These are phyloP conservation scores for Kregervanrija fluxuum DNA, from an alignment of 805 yeast genomes.

Conservation along the genomic window DNA sequence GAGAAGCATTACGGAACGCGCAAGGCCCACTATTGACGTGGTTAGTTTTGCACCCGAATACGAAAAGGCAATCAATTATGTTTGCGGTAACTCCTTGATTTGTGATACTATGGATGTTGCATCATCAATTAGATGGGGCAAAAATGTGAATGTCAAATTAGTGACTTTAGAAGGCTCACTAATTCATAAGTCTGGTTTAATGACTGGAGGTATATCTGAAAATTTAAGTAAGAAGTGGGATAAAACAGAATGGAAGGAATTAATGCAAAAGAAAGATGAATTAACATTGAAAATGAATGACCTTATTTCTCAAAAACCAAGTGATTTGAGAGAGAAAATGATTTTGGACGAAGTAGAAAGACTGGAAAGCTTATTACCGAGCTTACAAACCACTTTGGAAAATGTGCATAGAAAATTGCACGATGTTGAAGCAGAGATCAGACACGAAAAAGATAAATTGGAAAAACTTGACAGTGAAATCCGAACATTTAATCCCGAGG, in stretches of 20 bases:
- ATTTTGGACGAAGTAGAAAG: slow-evolving; percentile 48
- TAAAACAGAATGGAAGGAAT: slow-evolving; percentile 52
- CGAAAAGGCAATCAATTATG: slow-evolving; percentile 74
- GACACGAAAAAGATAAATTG: slow-evolving; percentile 32
- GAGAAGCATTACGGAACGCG: slow-evolving; percentile 44
- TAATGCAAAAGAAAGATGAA: slow-evolving; percentile 45
- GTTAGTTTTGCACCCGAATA: slow-evolving; percentile 59
- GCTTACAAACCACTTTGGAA: slow-evolving; percentile 21
- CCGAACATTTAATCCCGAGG: slow-evolving; percentile 11
- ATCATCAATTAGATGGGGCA: slow-evolving; percentile 62
- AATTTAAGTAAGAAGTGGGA: slow-evolving; percentile 59
- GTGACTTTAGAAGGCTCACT: slow-evolving; percentile 82
- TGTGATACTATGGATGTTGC: slow-evolving; percentile 70
- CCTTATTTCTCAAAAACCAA: slow-evolving; percentile 39
- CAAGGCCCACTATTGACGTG: slow-evolving; percentile 68
- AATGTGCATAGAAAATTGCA: slow-evolving; percentile 22
- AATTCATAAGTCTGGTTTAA: slow-evolving; percentile 77
- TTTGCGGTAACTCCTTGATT: slow-evolving; percentile 71
- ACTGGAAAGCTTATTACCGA: slow-evolving; percentile 30
- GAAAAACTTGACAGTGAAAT: slow-evolving; percentile 16
- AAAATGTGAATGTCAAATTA: slow-evolving; percentile 49
- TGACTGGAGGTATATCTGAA: slow-evolving; percentile 83
- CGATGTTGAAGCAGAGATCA: slow-evolving; percentile 39
- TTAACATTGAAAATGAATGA: slow-evolving; percentile 39
- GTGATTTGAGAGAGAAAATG: slow-evolving; percentile 48